Evolutionary conservation across 345 rosid genomes (phyloP), one percentile per base, ranked within the genome.

Genomic region (Excoecaria agallocha): DNA sequence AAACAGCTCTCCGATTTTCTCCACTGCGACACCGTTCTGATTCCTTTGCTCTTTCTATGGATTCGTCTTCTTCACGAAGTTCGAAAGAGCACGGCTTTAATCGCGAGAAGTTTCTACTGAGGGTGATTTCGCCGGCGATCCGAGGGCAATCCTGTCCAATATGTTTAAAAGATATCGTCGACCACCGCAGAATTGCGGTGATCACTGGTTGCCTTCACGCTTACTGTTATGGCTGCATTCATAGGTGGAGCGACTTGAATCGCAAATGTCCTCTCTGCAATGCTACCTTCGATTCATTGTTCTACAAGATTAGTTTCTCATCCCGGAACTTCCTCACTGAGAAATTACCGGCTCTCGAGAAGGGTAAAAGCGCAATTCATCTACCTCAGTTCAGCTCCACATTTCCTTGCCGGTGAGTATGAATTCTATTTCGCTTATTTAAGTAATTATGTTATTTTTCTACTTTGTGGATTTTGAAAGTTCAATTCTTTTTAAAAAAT

Each of bases 211-310:
- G 91, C 75, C 69, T 70, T 30, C 98, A 93, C 82, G 89, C 88
- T 0, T 89, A 85, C 82, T 90, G 93, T 70, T 68, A 76, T 58
- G 76, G 22, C 3, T 91, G 96, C 78, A 89, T 91, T 64, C 70
- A 80, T 2, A 77, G 75, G 49, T 91, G 93, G 93, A 91, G 96
- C 84, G 69, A 82, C 41, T 45, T 89, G 77, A 88, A 86, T 85
- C 84, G 92, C 66, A 84, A 51, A 35, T 88, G 94, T 66, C 94
- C 96, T 69, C 92, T 93, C 78, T 88, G 98, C 82, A 91, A 86
- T 80, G 71, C 80, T n/a, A 54, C 63, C 49, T 88, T 89, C 76
- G 77, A 83, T 80, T 91, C 91, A 0, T 89, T 89, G 90, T 83
- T 86, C 76, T 81, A 72, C 74, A 73, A 71, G 2, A 82, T 77